These are phyloP conservation scores for Coccomyxa sp. DNA, from an alignment of 139 green algal genomes.

Conservation along the genomic window DNA sequence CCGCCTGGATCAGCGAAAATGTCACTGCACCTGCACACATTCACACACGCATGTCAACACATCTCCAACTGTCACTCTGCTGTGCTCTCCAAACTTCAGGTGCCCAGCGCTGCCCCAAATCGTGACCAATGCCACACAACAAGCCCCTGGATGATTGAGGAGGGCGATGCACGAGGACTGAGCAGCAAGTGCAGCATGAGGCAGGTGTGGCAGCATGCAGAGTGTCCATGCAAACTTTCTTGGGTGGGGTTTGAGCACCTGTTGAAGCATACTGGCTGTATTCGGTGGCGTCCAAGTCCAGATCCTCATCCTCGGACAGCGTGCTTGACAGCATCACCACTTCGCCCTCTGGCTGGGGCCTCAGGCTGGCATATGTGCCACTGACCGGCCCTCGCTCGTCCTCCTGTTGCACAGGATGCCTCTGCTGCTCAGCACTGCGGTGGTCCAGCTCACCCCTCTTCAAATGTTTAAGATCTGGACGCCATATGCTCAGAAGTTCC, in stretches of 20 bases:
- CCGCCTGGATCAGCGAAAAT: constrained; percentile 16
- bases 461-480: too few species aligned
- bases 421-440: background rate
- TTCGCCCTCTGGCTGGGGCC: constrained; percentile 6
- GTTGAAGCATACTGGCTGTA: background rate
- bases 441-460: background rate
- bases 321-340: constrained; percentile 14
- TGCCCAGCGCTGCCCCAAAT: too few species aligned
- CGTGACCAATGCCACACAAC: too few species aligned
- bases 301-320: constrained; percentile 3
- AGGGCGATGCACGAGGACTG: too few species aligned
- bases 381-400: constrained; percentile 1
- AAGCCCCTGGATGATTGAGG: too few species aligned
- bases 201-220: too few species aligned
- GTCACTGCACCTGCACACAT: constrained; percentile 13
- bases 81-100: too few species aligned
- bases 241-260: background rate
- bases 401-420: constrained; percentile 5
- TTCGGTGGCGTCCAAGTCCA: constrained; percentile 4
- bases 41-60: too few species aligned
- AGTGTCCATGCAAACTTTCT: too few species aligned
- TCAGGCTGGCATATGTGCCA: background rate
- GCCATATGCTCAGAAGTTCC: too few species aligned
- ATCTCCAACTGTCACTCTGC: too few species aligned
- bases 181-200: too few species aligned